A percentile compares a stretch with the other conserved stretches of the same genome.
phyloP scores from a whole-genome alignment of 2,329 filamentous ascomycete genomes.

The Coleophoma cylindrospora region DNA sequence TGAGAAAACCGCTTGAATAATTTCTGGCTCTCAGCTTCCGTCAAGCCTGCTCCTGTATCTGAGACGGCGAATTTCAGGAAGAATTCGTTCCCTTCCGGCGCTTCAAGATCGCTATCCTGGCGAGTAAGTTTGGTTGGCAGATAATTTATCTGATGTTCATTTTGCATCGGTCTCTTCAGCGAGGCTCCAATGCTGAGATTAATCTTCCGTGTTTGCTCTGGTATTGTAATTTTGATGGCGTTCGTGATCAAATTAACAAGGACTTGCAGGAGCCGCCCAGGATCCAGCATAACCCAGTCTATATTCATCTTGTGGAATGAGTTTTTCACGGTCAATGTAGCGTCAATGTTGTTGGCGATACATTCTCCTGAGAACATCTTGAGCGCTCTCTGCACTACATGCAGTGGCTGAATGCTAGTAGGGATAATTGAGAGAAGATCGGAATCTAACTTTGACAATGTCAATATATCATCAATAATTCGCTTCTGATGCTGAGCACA shows the following conservation, averaged over 20 bases:
- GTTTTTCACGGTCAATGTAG: constrained; percentile 61
- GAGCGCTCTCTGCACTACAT: constrained; percentile 59
- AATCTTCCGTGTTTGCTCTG: constrained; percentile 51
- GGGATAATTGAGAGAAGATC: constrained; percentile 65
- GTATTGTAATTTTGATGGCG: constrained; percentile 60
- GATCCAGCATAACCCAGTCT: constrained; percentile 69
- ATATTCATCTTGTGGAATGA: constrained; percentile 59
- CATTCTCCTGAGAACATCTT: constrained; percentile 77
- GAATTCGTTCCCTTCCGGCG: constrained; percentile 8
- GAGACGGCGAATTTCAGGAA: constrained; percentile 49
- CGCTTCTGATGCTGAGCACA: constrained; percentile 75
- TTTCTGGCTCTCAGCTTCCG: constrained; percentile 55
- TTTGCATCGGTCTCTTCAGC: constrained; percentile 11
- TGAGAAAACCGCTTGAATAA: constrained; percentile 66
- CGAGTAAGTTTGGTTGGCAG: neutral
- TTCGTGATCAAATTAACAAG: constrained; percentile 72
- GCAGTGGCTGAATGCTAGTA: constrained; percentile 60
- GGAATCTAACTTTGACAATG: constrained; percentile 65
- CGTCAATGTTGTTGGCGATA: constrained; percentile 62
- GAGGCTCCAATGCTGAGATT: constrained; percentile 37
- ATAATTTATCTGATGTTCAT: constrained; percentile 1
- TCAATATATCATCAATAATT: constrained; percentile 62
- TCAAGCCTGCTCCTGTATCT: constrained; percentile 62
- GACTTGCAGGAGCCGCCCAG: constrained; percentile 67
- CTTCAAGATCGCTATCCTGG: neutral